Evolutionary conservation across 139 green algal genomes (phyloP), one percentile per base, ranked within the genome.

Genomic region (Closterium sp.): DNA sequence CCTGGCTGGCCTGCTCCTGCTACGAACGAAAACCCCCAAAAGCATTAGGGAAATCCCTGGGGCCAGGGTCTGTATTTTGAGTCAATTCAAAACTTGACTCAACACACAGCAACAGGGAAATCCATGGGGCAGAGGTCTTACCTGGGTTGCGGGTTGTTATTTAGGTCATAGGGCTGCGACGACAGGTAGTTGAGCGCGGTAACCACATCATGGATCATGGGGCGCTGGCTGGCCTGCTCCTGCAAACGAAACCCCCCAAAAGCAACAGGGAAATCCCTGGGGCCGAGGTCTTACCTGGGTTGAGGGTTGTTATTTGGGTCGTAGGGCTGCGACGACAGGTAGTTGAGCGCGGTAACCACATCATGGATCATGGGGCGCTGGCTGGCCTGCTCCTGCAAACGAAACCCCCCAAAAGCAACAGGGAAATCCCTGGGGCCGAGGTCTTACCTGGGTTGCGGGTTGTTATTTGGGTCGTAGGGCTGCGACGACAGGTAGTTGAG

Each of bases 401-500:
- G 3, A 38, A 38, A 38, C 3, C 32, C 32, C 32, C 32, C 32
- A 38, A 38, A 38, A 3, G 32, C 32, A 38, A 38, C 32, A 38
- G 32, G 32, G 32, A 38, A 38, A 38, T 3, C 32, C 32, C 32
- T 38, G 38, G 38, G 38, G 38, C 5, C 38, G 38, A 50, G 38
- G 38, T 27, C 62, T 79, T 79, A 79, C 62, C 62, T 79, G 17
- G 62, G 62, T 79, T 79, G 62, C 17, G 62, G 62, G 62, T 79
- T 79, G 62, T 79, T 79, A 30, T 91, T 93, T 27, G 90, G 90
- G 87, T 93, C 90, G 28, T 91, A 93, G 5, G 45, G 29, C 90
- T 93, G 91, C 10, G 89, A 70, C 91, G 92, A 91, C 9, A 94
- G 89, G 32, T 93, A 93, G 90, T 28, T 94, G 31, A 94, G 89